phyloP scores from a whole-genome alignment of 805 yeast genomes.

The Ogataea dorogensis region DNA sequence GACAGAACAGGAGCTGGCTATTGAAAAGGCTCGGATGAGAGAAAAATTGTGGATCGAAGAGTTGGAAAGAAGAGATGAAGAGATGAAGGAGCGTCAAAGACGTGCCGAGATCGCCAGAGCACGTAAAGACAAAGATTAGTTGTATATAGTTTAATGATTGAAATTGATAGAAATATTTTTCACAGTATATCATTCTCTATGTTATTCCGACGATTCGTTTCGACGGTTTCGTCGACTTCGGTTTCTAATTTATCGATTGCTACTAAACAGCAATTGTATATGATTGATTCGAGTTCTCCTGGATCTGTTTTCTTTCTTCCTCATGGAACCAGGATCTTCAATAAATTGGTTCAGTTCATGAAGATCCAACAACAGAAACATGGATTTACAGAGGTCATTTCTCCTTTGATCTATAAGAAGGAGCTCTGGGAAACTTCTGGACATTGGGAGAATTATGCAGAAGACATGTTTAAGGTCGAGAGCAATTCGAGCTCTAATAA shows the following conservation, averaged over 20 bases:
- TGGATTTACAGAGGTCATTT: slow-evolving; percentile 89
- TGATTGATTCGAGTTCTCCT: slow-evolving; percentile 79
- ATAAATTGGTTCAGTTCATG: slow-evolving; percentile 78
- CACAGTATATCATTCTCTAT: neutral
- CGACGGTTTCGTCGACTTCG: slow-evolving; percentile 26
- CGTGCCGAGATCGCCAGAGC: slow-evolving; percentile 64
- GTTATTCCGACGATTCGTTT: slow-evolving; percentile 9
- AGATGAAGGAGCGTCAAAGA: slow-evolving; percentile 62
- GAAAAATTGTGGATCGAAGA: slow-evolving; percentile 88
- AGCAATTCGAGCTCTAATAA: slow-evolving; percentile 47
- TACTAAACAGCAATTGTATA: slow-evolving; percentile 68
- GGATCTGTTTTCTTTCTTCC: slow-evolving; percentile 93
- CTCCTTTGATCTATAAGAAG: slow-evolving; percentile 84
- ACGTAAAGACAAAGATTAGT: slow-evolving; percentile 12
- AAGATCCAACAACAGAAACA: slow-evolving; percentile 74
- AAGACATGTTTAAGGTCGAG: slow-evolving; percentile 89
- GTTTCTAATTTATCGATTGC: slow-evolving; percentile 46
- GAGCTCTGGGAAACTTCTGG: slow-evolving; percentile 89
- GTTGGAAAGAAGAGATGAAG: slow-evolving; percentile 80
- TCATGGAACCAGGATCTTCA: slow-evolving; percentile 85
- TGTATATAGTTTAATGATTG: slow-evolving; percentile 1
- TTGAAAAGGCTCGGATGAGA: slow-evolving; percentile 80
- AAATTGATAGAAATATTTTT: slow-evolving; percentile 1
- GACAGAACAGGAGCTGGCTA: slow-evolving; percentile 60
- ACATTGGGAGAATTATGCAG: slow-evolving; percentile 93